These are phyloP conservation scores for Lasiosphaeria hispida DNA, from an alignment of 495 filamentous ascomycete genomes.

Conservation along the genomic window DNA sequence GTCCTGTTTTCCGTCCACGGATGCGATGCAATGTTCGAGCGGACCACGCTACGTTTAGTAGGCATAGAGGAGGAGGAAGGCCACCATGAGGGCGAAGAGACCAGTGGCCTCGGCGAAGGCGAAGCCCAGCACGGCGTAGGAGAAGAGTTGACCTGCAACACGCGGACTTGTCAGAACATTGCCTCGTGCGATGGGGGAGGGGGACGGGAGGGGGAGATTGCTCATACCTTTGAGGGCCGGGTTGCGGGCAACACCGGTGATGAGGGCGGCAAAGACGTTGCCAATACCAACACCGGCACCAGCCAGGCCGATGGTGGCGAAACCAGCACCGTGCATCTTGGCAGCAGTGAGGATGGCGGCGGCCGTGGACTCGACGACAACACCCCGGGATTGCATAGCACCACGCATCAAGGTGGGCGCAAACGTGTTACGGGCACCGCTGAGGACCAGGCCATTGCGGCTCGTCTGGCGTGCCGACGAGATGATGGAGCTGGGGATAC, in stretches of 20 bases:
- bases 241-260: slow-evolving; percentile 41
- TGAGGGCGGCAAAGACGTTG: slow-evolving; percentile 38
- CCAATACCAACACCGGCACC: slow-evolving; percentile 44
- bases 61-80: slow-evolving; percentile 41
- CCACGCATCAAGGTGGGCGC: slow-evolving; percentile 21
- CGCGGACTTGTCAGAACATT: slow-evolving; percentile 6
- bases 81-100: slow-evolving; percentile 44
- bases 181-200: too few relatives aligned
- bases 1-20: too few relatives aligned
- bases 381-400: slow-evolving; percentile 28
- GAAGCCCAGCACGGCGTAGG: slow-evolving; percentile 40
- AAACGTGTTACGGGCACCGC: slow-evolving; percentile 20
- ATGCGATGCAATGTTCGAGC: too few relatives aligned
- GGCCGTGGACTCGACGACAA: slow-evolving; percentile 36
- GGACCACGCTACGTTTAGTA: slow-evolving; percentile 25
- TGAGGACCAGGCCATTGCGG: slow-evolving; percentile 26
- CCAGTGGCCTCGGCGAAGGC: slow-evolving; percentile 42
- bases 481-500: slow-evolving; percentile 30
- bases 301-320: slow-evolving; percentile 40
- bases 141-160: slow-evolving; percentile 34
- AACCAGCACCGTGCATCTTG: slow-evolving; percentile 40
- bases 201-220: neutral
- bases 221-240: slow-evolving; percentile 35
- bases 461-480: slow-evolving; percentile 17
- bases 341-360: slow-evolving; percentile 36